Evolutionary conservation across 352 stramenopile species (phyloP), one percentile per base, ranked within the genome.

Genomic region (Plasmopara muralis): DNA sequence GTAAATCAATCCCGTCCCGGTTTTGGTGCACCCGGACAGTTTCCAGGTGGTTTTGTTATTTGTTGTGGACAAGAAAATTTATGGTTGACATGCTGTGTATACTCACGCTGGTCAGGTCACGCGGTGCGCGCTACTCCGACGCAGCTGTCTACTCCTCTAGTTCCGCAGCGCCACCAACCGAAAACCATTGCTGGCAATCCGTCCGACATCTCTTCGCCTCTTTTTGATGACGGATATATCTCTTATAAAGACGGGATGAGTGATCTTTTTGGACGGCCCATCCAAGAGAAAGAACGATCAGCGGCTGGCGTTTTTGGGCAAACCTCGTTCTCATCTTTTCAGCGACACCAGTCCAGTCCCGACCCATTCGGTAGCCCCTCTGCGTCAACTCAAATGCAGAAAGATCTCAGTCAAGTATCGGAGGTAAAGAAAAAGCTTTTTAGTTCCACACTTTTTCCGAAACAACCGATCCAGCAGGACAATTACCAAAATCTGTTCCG

Each of bases 131-230:
- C 69, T 29, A 62, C 68, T 5, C 73, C 71, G 28, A 84, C 74
- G 37, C 77, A 87, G 47, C 50, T 87, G 30, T 72, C 77, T 4
- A 87, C 77, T 15, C 77, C 77, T 6, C 50, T 87, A 2, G 73
- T 83, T 7, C 57, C 67, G 0, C 55, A 68, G 34, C 71, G 71
- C 8, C 60, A 73, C 18, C 39, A 62, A 15, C 69, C 70, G 9
- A 42, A 57, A 37, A 60, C 66, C n/a, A 47, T 39, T 12, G 39
- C 38, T 33, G 59, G 38, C 39, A 41, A 47, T 13, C 56, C 35
- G 15, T 53, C 53, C 7, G 46, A 70, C 25, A 28, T 58, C 25
- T 39, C 45, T 8, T 4, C 44, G 30, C 55, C 53, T 15, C 53
- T 61, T 4, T 64, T 58, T 16, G 33, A 9, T 3, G 49, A 62